Percentiles rank a stretch among this genome's conserved stretches.
These are phyloP conservation scores for Neohortaea acidophila DNA, from an alignment of 495 filamentous ascomycete species.

Conservation along the genomic window DNA sequence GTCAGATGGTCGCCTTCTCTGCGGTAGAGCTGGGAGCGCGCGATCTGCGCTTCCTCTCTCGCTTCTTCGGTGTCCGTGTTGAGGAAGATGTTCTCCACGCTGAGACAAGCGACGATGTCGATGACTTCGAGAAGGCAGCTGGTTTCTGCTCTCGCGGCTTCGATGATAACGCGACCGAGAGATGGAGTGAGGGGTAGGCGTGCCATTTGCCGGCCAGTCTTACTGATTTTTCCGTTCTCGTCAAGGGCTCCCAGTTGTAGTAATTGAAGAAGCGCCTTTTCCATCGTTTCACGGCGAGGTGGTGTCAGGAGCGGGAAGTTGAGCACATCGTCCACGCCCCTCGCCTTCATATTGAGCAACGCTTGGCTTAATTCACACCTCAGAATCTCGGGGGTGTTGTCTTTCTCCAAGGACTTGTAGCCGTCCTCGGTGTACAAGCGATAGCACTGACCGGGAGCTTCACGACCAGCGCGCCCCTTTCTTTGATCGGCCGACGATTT, in stretches of 20 bases:
- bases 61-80: constrained; percentile 68
- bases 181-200: constrained; percentile 68
- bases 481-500: constrained; percentile 87
- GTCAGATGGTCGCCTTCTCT: constrained; percentile 86
- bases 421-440: constrained; percentile 75
- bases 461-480: constrained; percentile 81
- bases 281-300: constrained; percentile 59
- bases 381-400: constrained; percentile 76
- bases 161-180: constrained; percentile 67
- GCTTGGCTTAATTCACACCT: constrained; percentile 74
- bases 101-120: constrained; percentile 80
- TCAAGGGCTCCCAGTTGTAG: constrained; percentile 61
- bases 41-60: constrained; percentile 56
- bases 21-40: constrained; percentile 56
- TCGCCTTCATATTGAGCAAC: constrained; percentile 85
- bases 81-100: constrained; percentile 76
- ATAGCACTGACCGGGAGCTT: constrained; percentile 79
- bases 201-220: constrained; percentile 60
- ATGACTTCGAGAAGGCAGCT: constrained; percentile 71
- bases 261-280: constrained; percentile 72
- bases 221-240: constrained; percentile 56
- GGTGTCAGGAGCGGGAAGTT: constrained; percentile 74
- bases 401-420: constrained; percentile 52
- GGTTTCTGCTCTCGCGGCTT: constrained; percentile 51
- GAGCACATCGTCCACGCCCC: constrained; percentile 69